Percentiles rank a stretch among this genome's conserved stretches.
Conservation (phyloP, 2,329 filamentous ascomycete genomes). For the Chaetomiaceae sp. region DNA sequence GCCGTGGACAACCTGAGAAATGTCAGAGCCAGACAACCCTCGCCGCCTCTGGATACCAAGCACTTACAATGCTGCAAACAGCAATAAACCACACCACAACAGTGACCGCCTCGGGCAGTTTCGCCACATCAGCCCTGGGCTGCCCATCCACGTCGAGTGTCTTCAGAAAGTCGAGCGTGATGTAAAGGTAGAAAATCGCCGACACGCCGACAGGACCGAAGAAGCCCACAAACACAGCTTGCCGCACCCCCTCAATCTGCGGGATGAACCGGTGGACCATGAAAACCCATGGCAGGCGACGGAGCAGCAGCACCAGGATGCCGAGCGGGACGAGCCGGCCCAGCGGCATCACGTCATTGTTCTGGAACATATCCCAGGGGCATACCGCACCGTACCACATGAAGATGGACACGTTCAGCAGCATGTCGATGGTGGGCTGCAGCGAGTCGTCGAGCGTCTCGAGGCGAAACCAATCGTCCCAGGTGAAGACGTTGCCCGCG, state of each 20-base stretch:
- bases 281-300: constrained; percentile 71
- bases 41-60: not conserved
- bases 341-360: constrained; percentile 63
- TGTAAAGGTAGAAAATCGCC: constrained; percentile 72
- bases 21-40: not conserved
- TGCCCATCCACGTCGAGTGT: constrained; percentile 51
- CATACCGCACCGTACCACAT: constrained; percentile 85
- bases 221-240: constrained; percentile 83
- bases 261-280: constrained; percentile 68
- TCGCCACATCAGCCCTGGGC: constrained; percentile 57
- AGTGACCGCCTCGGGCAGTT: constrained; percentile 59
- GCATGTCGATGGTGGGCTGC: constrained; percentile 92
- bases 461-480: constrained; percentile 86
- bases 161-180: constrained; percentile 68
- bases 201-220: constrained; percentile 92
- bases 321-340: constrained; percentile 68
- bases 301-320: constrained; percentile 67
- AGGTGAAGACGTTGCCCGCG: constrained; percentile 84
- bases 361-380: constrained; percentile 67
- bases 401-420: constrained; percentile 83
- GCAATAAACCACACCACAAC: constrained; percentile 82
- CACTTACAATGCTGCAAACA: constrained; percentile 74
- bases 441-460: constrained; percentile 85
- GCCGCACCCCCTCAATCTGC: constrained; percentile 67
- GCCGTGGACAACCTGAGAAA: constrained; percentile 63